A percentile compares a stretch with the other conserved stretches of the same genome.
Evolutionary conservation across 345 rosid genomes (phyloP).

Genomic region (Citrus reticulata): DNA sequence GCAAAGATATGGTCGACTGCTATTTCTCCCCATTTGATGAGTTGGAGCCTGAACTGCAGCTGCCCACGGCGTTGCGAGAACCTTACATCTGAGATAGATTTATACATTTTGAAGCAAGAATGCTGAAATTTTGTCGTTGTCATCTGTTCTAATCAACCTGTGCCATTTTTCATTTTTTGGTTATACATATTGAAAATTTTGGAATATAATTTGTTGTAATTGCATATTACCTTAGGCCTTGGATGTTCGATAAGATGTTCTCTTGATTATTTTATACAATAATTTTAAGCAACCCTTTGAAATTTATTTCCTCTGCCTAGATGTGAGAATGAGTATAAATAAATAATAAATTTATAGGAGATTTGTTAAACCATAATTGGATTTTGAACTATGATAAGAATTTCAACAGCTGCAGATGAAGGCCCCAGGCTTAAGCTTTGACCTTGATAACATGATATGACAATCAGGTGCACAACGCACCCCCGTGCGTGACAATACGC

Average conservation of each 20-base stretch:
- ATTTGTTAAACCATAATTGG: neutral
- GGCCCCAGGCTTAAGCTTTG: no score
- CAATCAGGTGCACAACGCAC: no score
- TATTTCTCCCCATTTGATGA: slow-evolving; percentile 40
- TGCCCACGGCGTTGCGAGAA: slow-evolving; percentile 50
- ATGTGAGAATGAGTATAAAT: neutral
- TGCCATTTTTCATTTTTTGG: neutral
- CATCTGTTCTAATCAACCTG: neutral
- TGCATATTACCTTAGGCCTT: neutral
- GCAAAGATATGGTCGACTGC: slow-evolving; percentile 56
- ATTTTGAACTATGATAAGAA: neutral
- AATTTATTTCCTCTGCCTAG: neutral
- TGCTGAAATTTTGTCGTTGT: slow-evolving; percentile 1
- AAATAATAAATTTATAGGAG: no score
- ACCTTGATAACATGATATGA: neutral
- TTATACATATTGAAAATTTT: neutral
- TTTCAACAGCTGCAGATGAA: neutral
- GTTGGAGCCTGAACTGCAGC: slow-evolving; percentile 42
- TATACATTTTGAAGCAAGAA: neutral
- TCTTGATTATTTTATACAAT: neutral
- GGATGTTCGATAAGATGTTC: neutral
- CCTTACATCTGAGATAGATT: slow-evolving; percentile 29
- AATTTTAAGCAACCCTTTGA: no score
- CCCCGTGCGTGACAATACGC: no score
- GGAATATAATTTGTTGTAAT: neutral